phyloP scores from a whole-genome alignment of 345 rosid species.

The Bruguiera sexangula region DNA sequence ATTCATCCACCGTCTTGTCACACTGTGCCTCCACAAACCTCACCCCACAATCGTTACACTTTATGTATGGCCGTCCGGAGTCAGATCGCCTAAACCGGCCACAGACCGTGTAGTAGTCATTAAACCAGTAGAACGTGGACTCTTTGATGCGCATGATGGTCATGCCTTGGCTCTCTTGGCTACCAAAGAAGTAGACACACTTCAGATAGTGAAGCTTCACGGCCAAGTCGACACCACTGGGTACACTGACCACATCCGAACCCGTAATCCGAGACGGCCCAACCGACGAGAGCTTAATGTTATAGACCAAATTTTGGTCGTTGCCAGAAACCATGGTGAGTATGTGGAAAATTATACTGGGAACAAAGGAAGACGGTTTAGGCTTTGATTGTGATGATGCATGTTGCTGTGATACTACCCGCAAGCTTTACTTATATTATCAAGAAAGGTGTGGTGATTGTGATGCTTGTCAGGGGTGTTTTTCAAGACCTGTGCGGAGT shows the following conservation, averaged over 20 bases:
- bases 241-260: slow-evolving; percentile 39
- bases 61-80: slow-evolving; percentile 61
- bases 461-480: too few relatives aligned
- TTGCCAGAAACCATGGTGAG: slow-evolving; percentile 17
- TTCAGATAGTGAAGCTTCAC: slow-evolving; percentile 77
- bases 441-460: neutral
- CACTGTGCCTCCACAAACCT: slow-evolving; percentile 62
- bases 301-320: slow-evolving; percentile 26
- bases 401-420: too few relatives aligned
- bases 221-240: slow-evolving; percentile 57
- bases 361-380: neutral
- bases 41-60: slow-evolving; percentile 71
- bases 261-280: slow-evolving; percentile 45
- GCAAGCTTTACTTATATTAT: neutral
- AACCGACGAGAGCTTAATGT: slow-evolving; percentile 57
- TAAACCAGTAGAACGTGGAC: slow-evolving; percentile 41
- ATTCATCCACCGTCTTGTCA: slow-evolving; percentile 62
- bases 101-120: slow-evolving; percentile 40
- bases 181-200: slow-evolving; percentile 44
- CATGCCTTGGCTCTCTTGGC: slow-evolving; percentile 42
- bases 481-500: neutral
- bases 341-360: neutral
- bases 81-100: slow-evolving; percentile 53
- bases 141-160: slow-evolving; percentile 43
- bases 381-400: neutral